phyloP scores from a whole-genome alignment of 148 eudicot species.

The Nepenthes mirabilis region DNA sequence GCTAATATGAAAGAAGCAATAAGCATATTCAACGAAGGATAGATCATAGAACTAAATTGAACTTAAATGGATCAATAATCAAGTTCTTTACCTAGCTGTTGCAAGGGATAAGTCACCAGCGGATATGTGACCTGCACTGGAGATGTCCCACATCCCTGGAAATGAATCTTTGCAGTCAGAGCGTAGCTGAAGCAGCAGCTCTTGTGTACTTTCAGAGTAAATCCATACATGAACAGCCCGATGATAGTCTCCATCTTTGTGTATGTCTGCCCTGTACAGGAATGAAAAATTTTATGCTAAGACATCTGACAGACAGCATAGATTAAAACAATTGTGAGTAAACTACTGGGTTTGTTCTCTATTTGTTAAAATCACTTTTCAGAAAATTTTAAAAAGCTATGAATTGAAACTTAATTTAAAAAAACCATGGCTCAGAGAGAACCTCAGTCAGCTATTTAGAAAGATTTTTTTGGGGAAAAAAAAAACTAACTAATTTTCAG shows the following conservation, averaged over 20 bases:
- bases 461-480: too few relatives aligned
- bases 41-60: too few relatives aligned
- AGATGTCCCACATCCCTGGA: conserved; percentile 88
- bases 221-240: conserved; percentile 95
- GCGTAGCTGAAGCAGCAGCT: conserved; percentile 72
- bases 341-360: neutral
- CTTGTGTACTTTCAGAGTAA: conserved; percentile 78
- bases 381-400: too few relatives aligned
- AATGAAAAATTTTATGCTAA: neutral
- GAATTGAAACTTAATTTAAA: too few relatives aligned
- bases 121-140: conserved; percentile 96
- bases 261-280: conserved; percentile 52
- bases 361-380: neutral
- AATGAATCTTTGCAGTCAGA: conserved; percentile 90
- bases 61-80: neutral
- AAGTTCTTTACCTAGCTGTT: conserved; percentile 49
- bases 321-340: neutral
- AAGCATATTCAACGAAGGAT: too few relatives aligned
- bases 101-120: conserved; percentile 90
- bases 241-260: conserved; percentile 94
- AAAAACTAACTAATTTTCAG: too few relatives aligned
- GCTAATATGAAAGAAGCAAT: too few relatives aligned
- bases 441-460: too few relatives aligned
- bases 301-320: neutral
- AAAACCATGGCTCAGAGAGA: too few relatives aligned